Percentiles rank a stretch among this genome's conserved stretches.
phyloP scores from a whole-genome alignment of 169 alveolate species.

The Cardiosporidium cionae region DNA sequence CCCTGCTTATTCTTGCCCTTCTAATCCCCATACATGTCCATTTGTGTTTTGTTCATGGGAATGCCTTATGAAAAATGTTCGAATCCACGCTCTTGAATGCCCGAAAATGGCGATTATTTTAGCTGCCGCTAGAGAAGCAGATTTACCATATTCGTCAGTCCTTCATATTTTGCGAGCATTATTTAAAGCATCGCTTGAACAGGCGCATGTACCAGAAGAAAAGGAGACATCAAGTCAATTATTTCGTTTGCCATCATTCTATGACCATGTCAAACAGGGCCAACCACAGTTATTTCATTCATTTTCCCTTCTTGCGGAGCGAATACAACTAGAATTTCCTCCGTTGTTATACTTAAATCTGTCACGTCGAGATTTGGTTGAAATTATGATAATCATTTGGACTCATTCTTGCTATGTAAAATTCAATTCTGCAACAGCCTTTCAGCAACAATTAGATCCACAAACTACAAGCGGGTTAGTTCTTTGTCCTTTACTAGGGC shows the following conservation, averaged over 20 bases:
- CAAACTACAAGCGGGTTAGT: slow-evolving; percentile 60
- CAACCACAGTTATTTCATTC: slow-evolving; percentile 46
- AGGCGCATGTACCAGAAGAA: slow-evolving; percentile 1
- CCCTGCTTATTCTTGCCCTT: slow-evolving; percentile 63
- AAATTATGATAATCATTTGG: slow-evolving; percentile 56
- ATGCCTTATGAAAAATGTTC: slow-evolving; percentile 62
- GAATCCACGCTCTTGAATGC: slow-evolving; percentile 73
- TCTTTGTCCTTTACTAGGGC: slow-evolving; percentile 38
- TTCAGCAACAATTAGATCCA: slow-evolving; percentile 47
- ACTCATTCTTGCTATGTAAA: slow-evolving; percentile 57
- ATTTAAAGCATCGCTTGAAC: slow-evolving; percentile 41
- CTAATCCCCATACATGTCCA: slow-evolving; percentile 70
- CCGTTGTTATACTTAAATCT: slow-evolving; percentile 54
- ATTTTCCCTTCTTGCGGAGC: slow-evolving; percentile 47
- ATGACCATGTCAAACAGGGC: slow-evolving; percentile 35
- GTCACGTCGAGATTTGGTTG: slow-evolving; percentile 53
- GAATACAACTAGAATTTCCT: slow-evolving; percentile 54
- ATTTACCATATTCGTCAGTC: slow-evolving; percentile 37
- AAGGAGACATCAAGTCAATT: slow-evolving; percentile 40
- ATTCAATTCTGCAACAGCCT: slow-evolving; percentile 52
- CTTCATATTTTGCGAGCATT: slow-evolving; percentile 45
- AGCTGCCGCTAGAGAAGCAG: slow-evolving; percentile 53
- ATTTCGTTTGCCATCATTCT: slow-evolving; percentile 45
- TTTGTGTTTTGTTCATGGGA: slow-evolving; percentile 72
- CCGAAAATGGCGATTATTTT: slow-evolving; percentile 41